Base-by-base conservation (phyloP, 2,329 filamentous ascomycete genomes). In the Tolypocladium endophyticum region DNA sequence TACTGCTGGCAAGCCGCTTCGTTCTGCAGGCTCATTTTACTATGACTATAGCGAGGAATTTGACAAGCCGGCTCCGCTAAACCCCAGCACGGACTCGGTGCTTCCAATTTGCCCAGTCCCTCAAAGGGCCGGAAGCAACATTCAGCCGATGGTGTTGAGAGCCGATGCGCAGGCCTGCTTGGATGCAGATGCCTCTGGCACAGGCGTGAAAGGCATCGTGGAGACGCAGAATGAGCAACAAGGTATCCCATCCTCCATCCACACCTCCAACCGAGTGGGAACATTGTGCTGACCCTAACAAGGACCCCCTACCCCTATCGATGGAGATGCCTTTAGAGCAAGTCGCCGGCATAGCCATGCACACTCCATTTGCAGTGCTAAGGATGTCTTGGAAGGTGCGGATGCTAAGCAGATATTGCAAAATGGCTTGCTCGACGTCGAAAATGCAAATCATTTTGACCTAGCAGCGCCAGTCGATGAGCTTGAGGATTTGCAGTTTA, bases 31-130 rank as follows among this genome's bases (percentile, higher is more conserved):
- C 60, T 71, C 77, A 52, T 72, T 77, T 45, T 82, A 81, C 64
- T 82, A 82, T 62, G 80, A 83, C 64, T 82, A 82, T 64, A 78
- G 73, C 23, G 80, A 82, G 63, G 76, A 74, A 3, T 82, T 82
- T 57, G 77, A 80, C 23, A 71, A 67, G 53, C 68, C 66, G 23
- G 59, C 61, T 25, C 60, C 66, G 36, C 64, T 56, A 14, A 58
- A 64, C 4, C 65, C 55, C 8, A 56, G 64, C 9, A 45, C 61
- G 6, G 59, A 64, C 4, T 41, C 62, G 36, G 59, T 57, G 14
- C 58, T 64, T 23, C 67, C 73, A 7, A 36, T 74, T 12, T 71
- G 69, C 7, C 74, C 74, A 4, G 68, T 70, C 39, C 69, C 67
- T 5, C 64, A 65, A 39, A 65, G 69, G 56, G 60, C 61, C n/a